These are phyloP conservation scores for Lippia alba DNA, from an alignment of 305 asterid genomes.

Conservation along the genomic window DNA sequence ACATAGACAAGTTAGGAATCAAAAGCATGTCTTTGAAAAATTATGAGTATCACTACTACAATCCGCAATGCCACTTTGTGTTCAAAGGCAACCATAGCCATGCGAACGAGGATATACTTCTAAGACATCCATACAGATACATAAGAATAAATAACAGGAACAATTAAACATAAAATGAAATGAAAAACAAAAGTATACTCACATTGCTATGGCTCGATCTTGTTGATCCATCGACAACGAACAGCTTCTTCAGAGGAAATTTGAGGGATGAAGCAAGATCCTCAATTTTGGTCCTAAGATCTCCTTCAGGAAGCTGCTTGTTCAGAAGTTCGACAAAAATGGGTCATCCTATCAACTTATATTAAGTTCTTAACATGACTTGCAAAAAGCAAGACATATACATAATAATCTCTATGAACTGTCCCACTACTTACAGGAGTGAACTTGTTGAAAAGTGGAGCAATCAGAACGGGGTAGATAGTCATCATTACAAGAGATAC, in stretches of 20 bases:
- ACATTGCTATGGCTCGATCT: slow-evolving; percentile 99
- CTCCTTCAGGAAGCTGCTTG: slow-evolving; percentile 88
- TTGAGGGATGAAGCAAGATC: slow-evolving; percentile 85
- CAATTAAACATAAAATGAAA: slow-evolving; percentile 4
- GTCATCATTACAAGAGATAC: slow-evolving; percentile 96
- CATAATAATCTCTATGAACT: slow-evolving; percentile 10
- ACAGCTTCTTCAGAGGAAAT: slow-evolving; percentile 90
- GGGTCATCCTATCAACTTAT: slow-evolving; percentile 7
- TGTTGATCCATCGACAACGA: slow-evolving; percentile 98
- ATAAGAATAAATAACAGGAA: slow-evolving; percentile 9
- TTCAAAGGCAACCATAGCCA: slow-evolving; percentile 1
- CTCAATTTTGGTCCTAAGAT: slow-evolving; percentile 86
- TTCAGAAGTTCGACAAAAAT: slow-evolving; percentile 18
- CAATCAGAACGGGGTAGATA: slow-evolving; percentile 86
- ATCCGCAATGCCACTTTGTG: neutral
- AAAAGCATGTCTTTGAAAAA: slow-evolving; percentile 12
- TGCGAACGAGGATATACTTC: slow-evolving; percentile 20
- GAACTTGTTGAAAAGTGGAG: slow-evolving; percentile 98
- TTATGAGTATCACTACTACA: slow-evolving; percentile 21
- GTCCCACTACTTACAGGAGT: slow-evolving; percentile 75
- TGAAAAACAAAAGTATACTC: slow-evolving; percentile 41
- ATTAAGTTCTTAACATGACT: neutral
- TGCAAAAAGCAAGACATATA: slow-evolving; percentile 16
- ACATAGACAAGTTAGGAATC: neutral
- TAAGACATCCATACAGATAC: slow-evolving; percentile 1